Evolutionary conservation across 2,329 filamentous ascomycete species (phyloP), one percentile per base, ranked within the genome.

Genomic region (Colletotrichum sidae): DNA sequence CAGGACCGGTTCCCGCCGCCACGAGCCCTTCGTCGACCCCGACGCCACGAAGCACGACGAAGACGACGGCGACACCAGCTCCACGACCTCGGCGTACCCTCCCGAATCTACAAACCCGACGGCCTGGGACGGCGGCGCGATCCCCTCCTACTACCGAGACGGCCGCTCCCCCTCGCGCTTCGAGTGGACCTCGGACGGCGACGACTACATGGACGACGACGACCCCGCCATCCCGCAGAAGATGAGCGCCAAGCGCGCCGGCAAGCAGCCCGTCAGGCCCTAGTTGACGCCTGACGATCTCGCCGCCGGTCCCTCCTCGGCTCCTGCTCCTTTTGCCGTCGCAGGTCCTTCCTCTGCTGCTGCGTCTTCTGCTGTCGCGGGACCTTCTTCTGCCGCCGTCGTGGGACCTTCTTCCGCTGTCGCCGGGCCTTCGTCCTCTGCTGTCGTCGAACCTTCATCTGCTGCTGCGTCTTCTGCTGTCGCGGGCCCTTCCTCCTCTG

Each of bases 91-190:
- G n/a, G 35, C 41, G 38, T 17, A n/a, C 33, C 15, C 34, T 33
- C 9, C 46, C 53, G 11, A 37, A 8, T 33, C 42, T 33, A 1
- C 44, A 1, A 51, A 49, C 56, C 60, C 56, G n/a, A 35, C 45
- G 12, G 33, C 49, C 39, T 61, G 57, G 57, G n/a, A 12, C 12
- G 41, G 35, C 34, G 37, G 34, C 15, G 44, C 38, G 3, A 66
- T 66, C 42, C 63, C 58, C 38, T 63, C 63, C 0, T 66, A 63
- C 47, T 66, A 66, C 53, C 47, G n/a, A 46, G 11, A 47, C 42
- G 15, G 47, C 11, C n/a, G 34, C 8, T 37, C 38, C 51, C 39
- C 56, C 25, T 37, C 37, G 8, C 4, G 38, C 44, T 41, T 49
- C 17, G 37, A n/a, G 1, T 15, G 15, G 15, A 15, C 15, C 15